Conservation (phyloP, 2,329 filamentous ascomycete species). For the Talaromyces amestolkiae region DNA sequence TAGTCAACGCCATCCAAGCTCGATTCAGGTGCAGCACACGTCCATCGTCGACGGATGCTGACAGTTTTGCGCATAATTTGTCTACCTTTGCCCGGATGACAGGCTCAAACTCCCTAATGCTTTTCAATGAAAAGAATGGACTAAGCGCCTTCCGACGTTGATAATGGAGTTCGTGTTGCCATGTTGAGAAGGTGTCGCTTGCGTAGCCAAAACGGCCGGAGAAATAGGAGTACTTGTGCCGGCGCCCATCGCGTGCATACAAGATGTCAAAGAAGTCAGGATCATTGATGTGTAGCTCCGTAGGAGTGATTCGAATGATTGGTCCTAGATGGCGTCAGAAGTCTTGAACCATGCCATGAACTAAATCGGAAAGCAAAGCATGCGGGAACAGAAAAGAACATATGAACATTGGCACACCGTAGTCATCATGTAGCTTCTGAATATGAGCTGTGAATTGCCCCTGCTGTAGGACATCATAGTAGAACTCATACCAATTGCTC, state of each 20-base stretch:
- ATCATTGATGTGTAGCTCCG: conserved; percentile 34
- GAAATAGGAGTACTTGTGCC: conserved; percentile 34
- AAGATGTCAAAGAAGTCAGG: conserved; percentile 30
- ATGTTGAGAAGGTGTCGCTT: conserved; percentile 33
- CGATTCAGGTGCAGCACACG: conserved; percentile 26
- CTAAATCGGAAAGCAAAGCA: neutral
- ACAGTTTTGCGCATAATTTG: conserved; percentile 25
- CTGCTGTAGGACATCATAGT: conserved; percentile 27
- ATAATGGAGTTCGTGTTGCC: conserved; percentile 34
- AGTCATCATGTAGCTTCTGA: conserved; percentile 25
- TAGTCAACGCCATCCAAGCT: conserved; percentile 27
- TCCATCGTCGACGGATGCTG: conserved; percentile 24
- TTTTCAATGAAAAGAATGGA: conserved; percentile 36
- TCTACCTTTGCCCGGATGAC: conserved; percentile 25
- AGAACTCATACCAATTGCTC: conserved; percentile 29
- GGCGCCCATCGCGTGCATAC: conserved; percentile 32
- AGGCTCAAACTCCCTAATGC: conserved; percentile 29
- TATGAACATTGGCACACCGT: conserved; percentile 22
- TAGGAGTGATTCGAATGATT: conserved; percentile 34
- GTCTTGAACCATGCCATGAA: neutral
- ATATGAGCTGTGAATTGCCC: conserved; percentile 27
- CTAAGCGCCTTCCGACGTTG: conserved; percentile 33
- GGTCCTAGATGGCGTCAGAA: conserved; percentile 25
- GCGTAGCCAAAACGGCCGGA: conserved; percentile 31
- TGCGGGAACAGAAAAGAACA: neutral